Percentiles rank a stretch among this genome's conserved stretches.
These are phyloP conservation scores for Scheffersomyces cryptocercus DNA, from an alignment of 1,139 yeast genomes.

Conservation along the genomic window DNA sequence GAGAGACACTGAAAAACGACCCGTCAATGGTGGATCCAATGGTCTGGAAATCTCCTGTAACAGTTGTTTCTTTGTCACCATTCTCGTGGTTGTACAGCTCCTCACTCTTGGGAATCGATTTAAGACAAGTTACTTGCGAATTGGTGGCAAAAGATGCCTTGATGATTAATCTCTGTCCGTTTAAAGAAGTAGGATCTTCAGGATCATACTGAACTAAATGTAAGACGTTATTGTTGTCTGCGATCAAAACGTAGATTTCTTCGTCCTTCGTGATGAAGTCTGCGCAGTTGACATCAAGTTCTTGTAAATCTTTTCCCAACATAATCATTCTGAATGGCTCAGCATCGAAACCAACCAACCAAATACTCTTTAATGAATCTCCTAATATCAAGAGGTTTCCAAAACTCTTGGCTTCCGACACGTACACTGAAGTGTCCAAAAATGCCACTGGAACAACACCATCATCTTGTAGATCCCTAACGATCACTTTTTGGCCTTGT, in stretches of 20 bases:
- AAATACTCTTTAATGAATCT: constrained; percentile 77
- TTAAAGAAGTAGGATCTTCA: constrained; percentile 78
- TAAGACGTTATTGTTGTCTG: constrained; percentile 69
- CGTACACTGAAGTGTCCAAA: constrained; percentile 77
- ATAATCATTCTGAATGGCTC: constrained; percentile 88
- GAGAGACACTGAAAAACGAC: constrained; percentile 70
- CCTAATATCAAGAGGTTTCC: constrained; percentile 80
- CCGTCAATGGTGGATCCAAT: constrained; percentile 83
- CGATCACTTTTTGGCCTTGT: constrained; percentile 85
- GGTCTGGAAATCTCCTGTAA: constrained; percentile 45
- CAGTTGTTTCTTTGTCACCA: constrained; percentile 17
- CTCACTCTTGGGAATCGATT: constrained; percentile 48
- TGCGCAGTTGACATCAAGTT: constrained; percentile 61
- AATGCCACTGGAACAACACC: constrained; percentile 93
- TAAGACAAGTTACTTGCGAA: constrained; percentile 59
- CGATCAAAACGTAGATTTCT: constrained; percentile 64
- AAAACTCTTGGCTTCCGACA: constrained; percentile 77
- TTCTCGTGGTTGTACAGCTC: constrained; percentile 21
- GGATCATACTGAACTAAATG: constrained; percentile 89
- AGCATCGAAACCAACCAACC: constrained; percentile 89
- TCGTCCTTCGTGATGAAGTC: constrained; percentile 77
- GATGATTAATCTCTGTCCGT: constrained; percentile 75
- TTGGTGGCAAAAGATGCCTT: constrained; percentile 74
- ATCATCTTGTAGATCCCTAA: constrained; percentile 82
- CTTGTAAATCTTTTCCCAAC: constrained; percentile 72